phyloP scores from a whole-genome alignment of 768 basidiomycete species.

The Neoboletus magnificus region DNA sequence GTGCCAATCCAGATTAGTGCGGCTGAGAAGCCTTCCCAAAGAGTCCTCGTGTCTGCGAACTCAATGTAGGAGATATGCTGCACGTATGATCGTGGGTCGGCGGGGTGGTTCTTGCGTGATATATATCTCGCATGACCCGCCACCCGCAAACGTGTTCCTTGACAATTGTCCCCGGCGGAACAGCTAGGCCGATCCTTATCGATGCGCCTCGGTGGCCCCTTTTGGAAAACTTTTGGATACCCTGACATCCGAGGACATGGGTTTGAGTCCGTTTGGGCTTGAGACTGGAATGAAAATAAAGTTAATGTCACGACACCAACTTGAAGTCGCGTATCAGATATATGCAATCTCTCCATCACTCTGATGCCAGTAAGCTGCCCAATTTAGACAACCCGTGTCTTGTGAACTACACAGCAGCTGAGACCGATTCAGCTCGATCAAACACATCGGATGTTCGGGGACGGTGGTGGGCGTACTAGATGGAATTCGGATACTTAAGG shows the following conservation, averaged over 20 bases:
- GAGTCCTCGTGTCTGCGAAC: not conserved
- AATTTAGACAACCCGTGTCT: not conserved
- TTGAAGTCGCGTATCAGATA: constrained; percentile 13
- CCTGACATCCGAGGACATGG: constrained; percentile 22
- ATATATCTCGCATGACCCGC: constrained; percentile 15
- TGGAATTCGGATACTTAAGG: not conserved
- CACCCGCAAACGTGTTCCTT: constrained; percentile 9
- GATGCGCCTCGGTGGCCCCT: constrained; percentile 25
- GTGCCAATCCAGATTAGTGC: constrained; percentile 26
- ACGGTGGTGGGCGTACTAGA: not conserved
- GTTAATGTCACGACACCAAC: constrained; percentile 12
- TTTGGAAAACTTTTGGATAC: constrained; percentile 9
- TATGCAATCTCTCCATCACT: constrained; percentile 4
- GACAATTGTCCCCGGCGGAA: constrained; percentile 9
- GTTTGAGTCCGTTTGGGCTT: not conserved
- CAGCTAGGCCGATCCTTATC: constrained; percentile 25
- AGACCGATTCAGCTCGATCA: constrained; percentile 12
- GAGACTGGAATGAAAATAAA: constrained; percentile 17
- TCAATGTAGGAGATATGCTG: constrained; percentile 9
- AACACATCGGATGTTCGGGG: constrained; percentile 18
- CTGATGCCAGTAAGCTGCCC: constrained; percentile 5
- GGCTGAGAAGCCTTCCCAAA: constrained; percentile 22
- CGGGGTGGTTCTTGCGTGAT: constrained; percentile 15
- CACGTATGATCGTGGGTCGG: constrained; percentile 18
- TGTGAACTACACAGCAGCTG: constrained; percentile 4